Evolutionary conservation across 345 rosid genomes (phyloP).

Genomic region (Balakata baccata): DNA sequence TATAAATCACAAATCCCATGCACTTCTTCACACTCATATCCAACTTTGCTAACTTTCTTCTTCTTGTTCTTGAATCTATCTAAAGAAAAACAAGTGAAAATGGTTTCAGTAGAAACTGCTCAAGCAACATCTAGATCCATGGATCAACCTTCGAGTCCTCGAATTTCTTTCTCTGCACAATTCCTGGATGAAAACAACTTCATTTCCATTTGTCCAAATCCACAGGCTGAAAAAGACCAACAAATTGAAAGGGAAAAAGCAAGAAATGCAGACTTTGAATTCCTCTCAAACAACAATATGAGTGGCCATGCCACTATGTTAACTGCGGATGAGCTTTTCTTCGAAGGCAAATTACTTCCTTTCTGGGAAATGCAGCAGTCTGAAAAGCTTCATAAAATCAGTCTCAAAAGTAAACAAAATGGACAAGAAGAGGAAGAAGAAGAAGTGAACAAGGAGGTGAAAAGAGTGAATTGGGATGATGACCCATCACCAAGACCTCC

Average conservation of each 20-base stretch:
- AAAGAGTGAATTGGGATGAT: constrained; percentile 71
- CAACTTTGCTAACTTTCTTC: neutral
- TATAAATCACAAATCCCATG: constrained; percentile 31
- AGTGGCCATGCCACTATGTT: constrained; percentile 48
- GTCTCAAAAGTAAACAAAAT: constrained; percentile 36
- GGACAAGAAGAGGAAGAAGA: constrained; percentile 24
- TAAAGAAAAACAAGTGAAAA: constrained; percentile 1
- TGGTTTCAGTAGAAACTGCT: constrained; percentile 48
- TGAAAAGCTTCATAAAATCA: constrained; percentile 62
- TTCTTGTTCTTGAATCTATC: constrained; percentile 1
- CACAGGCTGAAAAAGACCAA: constrained; percentile 15
- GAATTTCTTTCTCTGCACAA: constrained; percentile 86
- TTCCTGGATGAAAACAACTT: constrained; percentile 55
- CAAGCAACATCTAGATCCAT: constrained; percentile 28
- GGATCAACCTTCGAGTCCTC: constrained; percentile 50
- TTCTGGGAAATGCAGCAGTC: constrained; percentile 77
- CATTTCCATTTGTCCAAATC: constrained; percentile 65
- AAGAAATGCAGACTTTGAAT: constrained; percentile 72
- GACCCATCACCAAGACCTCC: constrained; percentile 98
- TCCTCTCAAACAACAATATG: constrained; percentile 49
- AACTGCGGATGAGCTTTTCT: constrained; percentile 85
- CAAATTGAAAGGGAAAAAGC: constrained; percentile 32
- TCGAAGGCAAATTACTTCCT: constrained; percentile 84
- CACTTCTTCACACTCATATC: constrained; percentile 12
- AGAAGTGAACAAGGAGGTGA: constrained; percentile 30